Percentiles rank a stretch among this genome's conserved stretches.
Evolutionary conservation across 2,329 filamentous ascomycete species (phyloP).

Genomic region (Aspergillus tubingensis): DNA sequence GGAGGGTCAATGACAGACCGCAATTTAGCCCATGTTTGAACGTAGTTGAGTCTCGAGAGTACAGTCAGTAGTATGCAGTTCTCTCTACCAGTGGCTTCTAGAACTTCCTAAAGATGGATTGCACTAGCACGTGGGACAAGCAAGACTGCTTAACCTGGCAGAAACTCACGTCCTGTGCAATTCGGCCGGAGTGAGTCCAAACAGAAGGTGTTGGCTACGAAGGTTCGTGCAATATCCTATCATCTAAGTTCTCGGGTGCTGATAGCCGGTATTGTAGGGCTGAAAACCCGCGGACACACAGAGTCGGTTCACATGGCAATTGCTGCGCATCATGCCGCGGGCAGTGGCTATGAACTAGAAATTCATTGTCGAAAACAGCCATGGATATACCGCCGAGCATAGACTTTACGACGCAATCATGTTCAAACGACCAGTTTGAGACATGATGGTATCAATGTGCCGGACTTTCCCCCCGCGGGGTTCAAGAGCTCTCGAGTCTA

Average conservation of each 20-base stretch:
- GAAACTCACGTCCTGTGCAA: background rate
- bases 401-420: background rate
- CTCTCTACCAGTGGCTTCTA: too few relatives aligned
- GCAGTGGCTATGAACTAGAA: too few relatives aligned
- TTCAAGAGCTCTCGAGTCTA: background rate
- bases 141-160: background rate
- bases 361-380: too few relatives aligned
- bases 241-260: background rate
- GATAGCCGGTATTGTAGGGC: conserved; percentile 1
- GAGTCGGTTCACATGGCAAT: background rate
- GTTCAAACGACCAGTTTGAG: background rate
- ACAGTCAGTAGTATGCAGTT: background rate
- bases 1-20: background rate
- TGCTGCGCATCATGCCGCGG: background rate
- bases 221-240: background rate
- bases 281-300: background rate
- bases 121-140: background rate
- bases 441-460: background rate
- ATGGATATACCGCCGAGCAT: background rate
- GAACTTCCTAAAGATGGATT: background rate
- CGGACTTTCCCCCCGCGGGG: background rate
- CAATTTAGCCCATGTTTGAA: background rate
- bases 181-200: background rate
- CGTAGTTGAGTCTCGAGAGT: background rate
- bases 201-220: background rate